A percentile compares a stretch with the other conserved stretches of the same genome.
Conservation (phyloP, 108 stramenopile genomes). For the Hondaea fermentalgiana region DNA sequence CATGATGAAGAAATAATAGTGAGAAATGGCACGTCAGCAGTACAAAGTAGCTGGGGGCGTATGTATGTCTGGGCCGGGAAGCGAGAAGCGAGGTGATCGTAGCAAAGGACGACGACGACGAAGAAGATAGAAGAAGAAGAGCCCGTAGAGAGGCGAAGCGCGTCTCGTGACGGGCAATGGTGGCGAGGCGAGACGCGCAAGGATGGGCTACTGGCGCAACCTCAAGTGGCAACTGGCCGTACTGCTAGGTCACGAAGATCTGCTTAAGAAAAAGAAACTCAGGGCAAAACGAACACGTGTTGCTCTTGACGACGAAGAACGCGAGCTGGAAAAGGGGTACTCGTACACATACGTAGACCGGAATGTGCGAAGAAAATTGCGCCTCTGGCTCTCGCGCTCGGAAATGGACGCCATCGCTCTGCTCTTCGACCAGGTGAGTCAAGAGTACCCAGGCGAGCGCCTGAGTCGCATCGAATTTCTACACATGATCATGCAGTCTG, state of each 20-base stretch:
- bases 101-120: too few relatives aligned
- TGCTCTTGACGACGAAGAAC: background rate
- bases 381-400: background rate
- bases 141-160: background rate
- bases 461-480: background rate
- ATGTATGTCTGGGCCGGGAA: too few relatives aligned
- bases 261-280: background rate
- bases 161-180: background rate
- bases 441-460: background rate
- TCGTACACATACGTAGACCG: background rate
- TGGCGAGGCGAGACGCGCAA: background rate
- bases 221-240: slow-evolving; percentile 2
- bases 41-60: background rate
- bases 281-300: background rate
- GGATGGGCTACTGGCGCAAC: background rate
- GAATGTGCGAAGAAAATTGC: background rate
- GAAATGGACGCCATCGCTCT: background rate
- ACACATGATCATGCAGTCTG: background rate
- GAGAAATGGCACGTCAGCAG: background rate
- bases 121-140: too few relatives aligned
- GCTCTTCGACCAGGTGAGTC: background rate
- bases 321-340: background rate
- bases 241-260: background rate
- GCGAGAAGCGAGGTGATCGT: too few relatives aligned
- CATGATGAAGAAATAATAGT: background rate